phyloP scores from a whole-genome alignment of 2,329 filamentous ascomycete genomes.

The Colletotrichum eremochloae region DNA sequence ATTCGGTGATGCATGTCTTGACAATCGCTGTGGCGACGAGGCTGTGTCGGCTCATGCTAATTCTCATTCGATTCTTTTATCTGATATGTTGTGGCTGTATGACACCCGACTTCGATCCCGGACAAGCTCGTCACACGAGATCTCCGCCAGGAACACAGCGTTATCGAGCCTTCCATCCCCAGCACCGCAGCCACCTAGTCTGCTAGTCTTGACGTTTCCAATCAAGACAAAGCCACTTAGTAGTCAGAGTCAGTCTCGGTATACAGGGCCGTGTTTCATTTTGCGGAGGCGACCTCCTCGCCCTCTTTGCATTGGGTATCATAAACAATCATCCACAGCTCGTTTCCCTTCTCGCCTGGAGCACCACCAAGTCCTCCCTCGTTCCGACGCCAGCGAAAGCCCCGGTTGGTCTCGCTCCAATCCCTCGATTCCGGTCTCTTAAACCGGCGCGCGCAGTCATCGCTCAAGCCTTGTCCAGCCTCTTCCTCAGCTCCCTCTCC shows the following conservation, averaged over 20 bases:
- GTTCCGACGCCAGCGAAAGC: background rate
- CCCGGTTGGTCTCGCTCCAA: background rate
- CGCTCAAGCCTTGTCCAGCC: conserved; percentile 57
- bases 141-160: background rate
- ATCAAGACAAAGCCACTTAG: background rate
- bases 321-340: conserved; percentile 8
- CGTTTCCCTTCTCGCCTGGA: too few species aligned
- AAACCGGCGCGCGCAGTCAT: background rate
- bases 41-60: background rate
- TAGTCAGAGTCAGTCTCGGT: background rate
- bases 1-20: too few species aligned
- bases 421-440: background rate
- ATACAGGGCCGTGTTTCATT: background rate
- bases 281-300: background rate
- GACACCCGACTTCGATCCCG: background rate
- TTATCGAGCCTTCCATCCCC: background rate
- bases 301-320: conserved; percentile 24
- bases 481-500: conserved; percentile 69
- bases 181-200: background rate
- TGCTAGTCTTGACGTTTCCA: background rate
- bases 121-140: background rate
- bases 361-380: too few species aligned
- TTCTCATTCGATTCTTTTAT: background rate
- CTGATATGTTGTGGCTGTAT: background rate
- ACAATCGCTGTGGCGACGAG: background rate